Evolutionary conservation across 768 basidiomycete species (phyloP).

Genomic region (Amanita phalloides): DNA sequence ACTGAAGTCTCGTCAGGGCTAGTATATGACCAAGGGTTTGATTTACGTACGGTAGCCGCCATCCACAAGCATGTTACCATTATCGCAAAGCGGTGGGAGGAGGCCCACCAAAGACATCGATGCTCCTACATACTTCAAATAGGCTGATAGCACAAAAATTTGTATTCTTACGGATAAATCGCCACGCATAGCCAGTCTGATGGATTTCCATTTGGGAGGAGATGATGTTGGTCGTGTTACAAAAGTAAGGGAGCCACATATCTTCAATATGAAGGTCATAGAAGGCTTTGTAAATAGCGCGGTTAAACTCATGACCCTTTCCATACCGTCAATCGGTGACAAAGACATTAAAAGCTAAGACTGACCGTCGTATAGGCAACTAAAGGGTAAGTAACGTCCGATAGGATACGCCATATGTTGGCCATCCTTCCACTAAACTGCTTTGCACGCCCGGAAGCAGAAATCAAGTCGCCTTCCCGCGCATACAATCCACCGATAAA

Average conservation of each 20-base stretch:
- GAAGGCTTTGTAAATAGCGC: conserved; percentile 91
- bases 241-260: conserved; percentile 98
- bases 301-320: conserved; percentile 91
- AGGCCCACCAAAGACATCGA: conserved; percentile 97
- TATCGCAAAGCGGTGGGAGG: conserved; percentile 88
- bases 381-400: conserved; percentile 87
- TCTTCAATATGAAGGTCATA: conserved; percentile 93
- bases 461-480: conserved; percentile 84
- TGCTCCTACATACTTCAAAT: conserved; percentile 43
- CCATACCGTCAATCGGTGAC: background rate
- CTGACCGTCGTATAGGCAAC: conserved; percentile 82
- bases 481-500: conserved; percentile 94
- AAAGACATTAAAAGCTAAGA: conserved; percentile 1
- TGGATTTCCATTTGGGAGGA: conserved; percentile 96
- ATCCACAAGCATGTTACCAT: conserved; percentile 87
- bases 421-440: conserved; percentile 89
- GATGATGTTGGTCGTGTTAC: conserved; percentile 95
- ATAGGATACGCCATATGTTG: conserved; percentile 89
- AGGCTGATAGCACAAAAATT: conserved; percentile 3
- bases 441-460: conserved; percentile 76
- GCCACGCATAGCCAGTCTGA: conserved; percentile 98
- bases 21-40: background rate
- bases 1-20: conserved; percentile 31
- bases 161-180: conserved; percentile 61
- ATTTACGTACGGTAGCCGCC: conserved; percentile 68